Evolutionary conservation across 345 rosid species (phyloP).

Genomic region (Gossypium australe): DNA sequence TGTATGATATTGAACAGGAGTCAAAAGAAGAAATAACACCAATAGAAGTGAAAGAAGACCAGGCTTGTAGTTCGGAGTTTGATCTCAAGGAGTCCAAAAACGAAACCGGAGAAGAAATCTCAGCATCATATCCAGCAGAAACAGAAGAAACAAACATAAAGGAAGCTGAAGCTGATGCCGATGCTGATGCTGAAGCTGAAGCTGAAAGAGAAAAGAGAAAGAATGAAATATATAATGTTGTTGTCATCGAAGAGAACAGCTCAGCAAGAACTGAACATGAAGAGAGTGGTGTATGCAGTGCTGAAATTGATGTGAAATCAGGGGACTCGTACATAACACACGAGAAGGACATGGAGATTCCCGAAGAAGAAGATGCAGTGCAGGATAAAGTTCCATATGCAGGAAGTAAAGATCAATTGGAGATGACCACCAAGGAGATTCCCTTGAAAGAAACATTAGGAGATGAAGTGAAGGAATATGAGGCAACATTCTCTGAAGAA

Average conservation of each 20-base stretch:
- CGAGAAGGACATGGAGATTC: conserved; percentile 1
- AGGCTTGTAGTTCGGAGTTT: not conserved
- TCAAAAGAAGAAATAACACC: conserved; percentile 5
- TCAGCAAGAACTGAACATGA: conserved; percentile 5
- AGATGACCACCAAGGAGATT: not conserved
- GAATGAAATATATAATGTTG: conserved; percentile 14
- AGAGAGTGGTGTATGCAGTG: not conserved
- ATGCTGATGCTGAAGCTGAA: too few species aligned
- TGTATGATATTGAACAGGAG: not conserved
- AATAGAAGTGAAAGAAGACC: conserved; percentile 11
- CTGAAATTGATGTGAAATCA: conserved; percentile 12
- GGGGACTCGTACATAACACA: conserved; percentile 9
- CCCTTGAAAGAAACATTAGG: conserved; percentile 1
- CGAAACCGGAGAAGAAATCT: not conserved
- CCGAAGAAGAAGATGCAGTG: not conserved
- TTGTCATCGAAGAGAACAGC: conserved; percentile 15
- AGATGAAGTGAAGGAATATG: conserved; percentile 16
- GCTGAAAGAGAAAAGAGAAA: conserved; percentile 14
- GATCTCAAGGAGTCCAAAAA: not conserved
- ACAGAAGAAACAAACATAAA: conserved; percentile 17
- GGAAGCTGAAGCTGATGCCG: not conserved
- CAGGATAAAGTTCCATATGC: conserved; percentile 10
- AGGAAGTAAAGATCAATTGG: conserved; percentile 5
- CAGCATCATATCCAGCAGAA: not conserved
- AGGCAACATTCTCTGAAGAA: conserved; percentile 11